Conservation (phyloP, 2,329 filamentous ascomycete genomes). For the Falciphora oryzae region DNA sequence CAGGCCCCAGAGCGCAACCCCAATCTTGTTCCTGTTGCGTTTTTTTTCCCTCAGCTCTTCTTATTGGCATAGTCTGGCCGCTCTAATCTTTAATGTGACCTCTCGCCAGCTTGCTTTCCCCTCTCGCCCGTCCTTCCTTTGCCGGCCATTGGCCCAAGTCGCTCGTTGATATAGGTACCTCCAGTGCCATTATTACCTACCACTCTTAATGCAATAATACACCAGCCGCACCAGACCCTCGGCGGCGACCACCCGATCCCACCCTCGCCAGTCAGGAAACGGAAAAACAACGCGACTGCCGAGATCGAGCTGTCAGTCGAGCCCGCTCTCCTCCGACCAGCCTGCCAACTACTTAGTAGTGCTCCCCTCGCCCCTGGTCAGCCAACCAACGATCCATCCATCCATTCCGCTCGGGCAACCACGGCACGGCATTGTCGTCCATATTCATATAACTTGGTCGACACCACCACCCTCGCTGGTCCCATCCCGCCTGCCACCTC, state of each 20-base stretch:
- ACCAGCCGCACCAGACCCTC: not conserved
- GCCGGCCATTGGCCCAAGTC: not conserved
- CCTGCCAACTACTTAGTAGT: not conserved
- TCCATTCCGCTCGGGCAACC: not conserved
- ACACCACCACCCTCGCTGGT: not conserved
- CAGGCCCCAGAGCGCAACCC: too few species aligned
- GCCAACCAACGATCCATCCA: not conserved
- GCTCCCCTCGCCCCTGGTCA: conserved; percentile 4
- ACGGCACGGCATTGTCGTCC: conserved; percentile 12
- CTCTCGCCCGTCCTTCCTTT: not conserved
- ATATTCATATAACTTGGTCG: conserved; percentile 10
- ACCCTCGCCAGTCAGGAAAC: not conserved
- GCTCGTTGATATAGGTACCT: not conserved
- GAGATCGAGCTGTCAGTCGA: not conserved
- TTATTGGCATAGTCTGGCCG: not conserved
- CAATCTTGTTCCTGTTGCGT: too few species aligned
- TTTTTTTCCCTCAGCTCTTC: not conserved
- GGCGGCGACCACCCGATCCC: not conserved
- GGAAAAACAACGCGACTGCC: not conserved
- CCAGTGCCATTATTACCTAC: not conserved
- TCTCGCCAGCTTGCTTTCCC: not conserved
- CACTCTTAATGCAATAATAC: conserved; percentile 2
- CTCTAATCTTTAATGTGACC: not conserved
- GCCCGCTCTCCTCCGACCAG: not conserved
- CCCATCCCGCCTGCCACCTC: too few species aligned